These are phyloP conservation scores for Pythium guiyangense DNA, from an alignment of 352 stramenopile species.

Conservation along the genomic window DNA sequence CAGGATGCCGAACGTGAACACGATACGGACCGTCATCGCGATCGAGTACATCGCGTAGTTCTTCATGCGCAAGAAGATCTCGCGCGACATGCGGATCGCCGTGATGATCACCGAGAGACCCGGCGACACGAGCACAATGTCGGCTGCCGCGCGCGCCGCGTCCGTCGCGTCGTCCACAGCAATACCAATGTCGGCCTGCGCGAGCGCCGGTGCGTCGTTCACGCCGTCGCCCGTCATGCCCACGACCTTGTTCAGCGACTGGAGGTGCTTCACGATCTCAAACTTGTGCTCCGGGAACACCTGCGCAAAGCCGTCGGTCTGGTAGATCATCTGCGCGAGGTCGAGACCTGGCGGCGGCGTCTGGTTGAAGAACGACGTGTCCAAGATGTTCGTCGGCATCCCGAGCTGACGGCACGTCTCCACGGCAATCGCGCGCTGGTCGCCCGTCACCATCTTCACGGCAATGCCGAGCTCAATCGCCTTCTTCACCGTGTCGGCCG, in stretches of 20 bases:
- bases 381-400: conserved; percentile 86
- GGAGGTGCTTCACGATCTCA: conserved; percentile 87
- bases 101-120: conserved; percentile 88
- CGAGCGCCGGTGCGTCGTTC: conserved; percentile 89
- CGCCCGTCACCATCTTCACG: conserved; percentile 96
- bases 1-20: conserved; percentile 85
- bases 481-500: conserved; percentile 88
- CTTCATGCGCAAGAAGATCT: conserved; percentile 92
- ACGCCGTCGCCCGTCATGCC: conserved; percentile 89
- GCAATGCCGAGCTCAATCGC: conserved; percentile 88
- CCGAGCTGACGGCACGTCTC: conserved; percentile 89
- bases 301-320: conserved; percentile 92
- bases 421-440: conserved; percentile 91
- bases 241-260: conserved; percentile 81
- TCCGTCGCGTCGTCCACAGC: conserved; percentile 88
- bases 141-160: conserved; percentile 82
- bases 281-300: conserved; percentile 93
- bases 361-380: conserved; percentile 79
- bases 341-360: conserved; percentile 53
- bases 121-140: conserved; percentile 87
- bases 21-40: conserved; percentile 85
- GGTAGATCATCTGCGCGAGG: conserved; percentile 83
- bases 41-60: conserved; percentile 91
- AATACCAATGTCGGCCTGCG: conserved; percentile 90
- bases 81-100: conserved; percentile 80